Base-by-base conservation (phyloP, 495 filamentous ascomycete genomes). In the Penicillium bialowiezense region DNA sequence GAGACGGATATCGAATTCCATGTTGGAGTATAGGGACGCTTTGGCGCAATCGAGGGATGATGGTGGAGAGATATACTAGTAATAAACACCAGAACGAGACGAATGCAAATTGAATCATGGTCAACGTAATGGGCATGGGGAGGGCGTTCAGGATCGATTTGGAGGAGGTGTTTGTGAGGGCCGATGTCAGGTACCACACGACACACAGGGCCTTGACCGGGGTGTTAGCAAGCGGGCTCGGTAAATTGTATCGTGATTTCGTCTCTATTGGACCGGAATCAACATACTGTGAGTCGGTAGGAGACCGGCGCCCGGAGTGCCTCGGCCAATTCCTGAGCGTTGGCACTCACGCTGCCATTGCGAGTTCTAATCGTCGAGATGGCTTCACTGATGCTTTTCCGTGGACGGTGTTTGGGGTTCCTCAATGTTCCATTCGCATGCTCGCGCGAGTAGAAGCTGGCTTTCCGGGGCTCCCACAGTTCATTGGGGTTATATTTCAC, bases 131-230 rank as follows among this genome's bases (percentile, higher is more conserved):
- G 9, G 93, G 95, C 65, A 87, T 89, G 26, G 89, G 84, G 51
- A 97, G 91, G 28, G 91, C 86, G 56, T 91, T 97, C 48, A 99
- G 79, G 62, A 99, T 97, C 8, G 91, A 86, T 72, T 97, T 97
- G 31, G 93, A 97, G 45, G 95, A 97, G 0, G 91, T 96, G 68
- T 97, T 99, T 49, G 93, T 95, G 52, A 97, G 72, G 41, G 93
- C 92, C 21, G 93, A 97, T 24, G 89, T 90, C 68, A 88, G 77
- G 69, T 97, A 99, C 93, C 93, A 97, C 56, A 90, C 71, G 38
- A 89, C 60, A 68, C 91, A 96, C 29, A 96, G 83, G 32, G 77
- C 66, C 90, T 96, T 36, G 17, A 47, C n/a, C 14, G 41, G 10
- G 23, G 21, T 32, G 44, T 63, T 53, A 63, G 60, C 53, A 28